Base-by-base conservation (phyloP, 2,329 filamentous ascomycete species). In the Cladophialophora psammophila region DNA sequence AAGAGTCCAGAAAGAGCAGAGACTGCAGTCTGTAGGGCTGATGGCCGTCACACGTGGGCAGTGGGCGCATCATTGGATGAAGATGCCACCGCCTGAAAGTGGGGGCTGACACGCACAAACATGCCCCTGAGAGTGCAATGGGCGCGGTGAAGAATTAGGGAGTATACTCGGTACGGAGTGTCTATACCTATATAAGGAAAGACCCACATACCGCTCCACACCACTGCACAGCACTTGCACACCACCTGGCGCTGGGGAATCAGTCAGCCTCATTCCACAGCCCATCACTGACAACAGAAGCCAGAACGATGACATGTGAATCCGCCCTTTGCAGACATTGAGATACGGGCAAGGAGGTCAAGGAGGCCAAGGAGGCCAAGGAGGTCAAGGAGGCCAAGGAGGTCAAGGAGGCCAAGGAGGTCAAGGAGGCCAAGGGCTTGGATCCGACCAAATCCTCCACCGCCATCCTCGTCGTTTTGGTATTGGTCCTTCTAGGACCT, bases 71-170 rank as follows among this genome's bases (percentile, higher is more conserved):
- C 59, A 61, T 61, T 54, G 50, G 58, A 54, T 10, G 26, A 9
- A n/a, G 31, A 58, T 32, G 38, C 42, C 36, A 52, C 61, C 65
- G 65, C 65, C 61, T 57, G 56, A 64, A 64, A 38, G 65, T 64
- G 65, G 61, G 60, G 60, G 60, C 65, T 67, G 65, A 64, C 60
- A 56, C 52, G 9, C 32, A 10, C 26, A 60, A 38, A 64, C 26
- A 7, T 36, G 31, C 10, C 48, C n/a, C 36, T 34, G 15, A 40
- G 2, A 31, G 18, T 26, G 20, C 2, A 66, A 48, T 26, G 8
- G 5, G 18, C 64, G 42, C 64, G 64, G 64, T 66, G 64, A 67
- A 32, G 52, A 20, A 55, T 26, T 26, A 10, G 36, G 6, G 45
- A 3, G 42, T 18, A 20, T 48, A n/a, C n/a, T n/a, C n/a, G n/a